Conservation (phyloP, 2,329 filamentous ascomycete genomes). For the Amauroascus niger region DNA sequence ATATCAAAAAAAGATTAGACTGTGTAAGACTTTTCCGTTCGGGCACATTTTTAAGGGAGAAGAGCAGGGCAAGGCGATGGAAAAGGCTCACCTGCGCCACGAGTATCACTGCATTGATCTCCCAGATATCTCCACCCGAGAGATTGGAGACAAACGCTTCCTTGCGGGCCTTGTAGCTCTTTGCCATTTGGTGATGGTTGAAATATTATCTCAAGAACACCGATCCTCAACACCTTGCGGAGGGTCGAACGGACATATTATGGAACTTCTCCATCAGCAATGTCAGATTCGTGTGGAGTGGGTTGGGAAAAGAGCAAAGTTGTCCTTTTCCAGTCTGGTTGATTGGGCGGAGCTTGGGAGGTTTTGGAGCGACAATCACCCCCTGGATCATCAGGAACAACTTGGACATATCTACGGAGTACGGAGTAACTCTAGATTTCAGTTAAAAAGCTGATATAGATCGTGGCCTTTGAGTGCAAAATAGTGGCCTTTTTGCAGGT, state of each 20-base stretch:
- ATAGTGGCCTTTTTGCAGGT: conserved; percentile 5
- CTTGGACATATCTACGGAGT: neutral
- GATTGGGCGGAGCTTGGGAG: neutral
- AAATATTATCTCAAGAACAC: neutral
- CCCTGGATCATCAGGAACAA: neutral
- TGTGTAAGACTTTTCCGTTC: conserved; percentile 13
- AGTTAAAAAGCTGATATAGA: conserved; percentile 1
- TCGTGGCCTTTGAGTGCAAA: conserved; percentile 3
- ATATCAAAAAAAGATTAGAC: too few species aligned
- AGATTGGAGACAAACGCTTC: conserved; percentile 93
- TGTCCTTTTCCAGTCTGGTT: neutral
- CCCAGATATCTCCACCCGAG: conserved; percentile 67
- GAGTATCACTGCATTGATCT: conserved; percentile 78
- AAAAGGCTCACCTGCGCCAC: conserved; percentile 64
- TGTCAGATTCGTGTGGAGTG: neutral
- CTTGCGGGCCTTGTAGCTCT: conserved; percentile 79
- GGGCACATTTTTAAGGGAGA: conserved; percentile 7
- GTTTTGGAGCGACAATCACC: neutral
- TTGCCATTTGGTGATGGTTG: conserved; percentile 21
- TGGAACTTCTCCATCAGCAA: too few species aligned
- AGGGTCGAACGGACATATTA: neutral
- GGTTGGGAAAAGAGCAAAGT: neutral
- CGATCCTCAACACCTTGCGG: neutral
- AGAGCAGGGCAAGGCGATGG: neutral
- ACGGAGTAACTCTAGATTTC: neutral